Percentiles rank a stretch among this genome's conserved stretches.
Conservation (phyloP, 2,329 filamentous ascomycete species). For the Amphichorda felina region DNA sequence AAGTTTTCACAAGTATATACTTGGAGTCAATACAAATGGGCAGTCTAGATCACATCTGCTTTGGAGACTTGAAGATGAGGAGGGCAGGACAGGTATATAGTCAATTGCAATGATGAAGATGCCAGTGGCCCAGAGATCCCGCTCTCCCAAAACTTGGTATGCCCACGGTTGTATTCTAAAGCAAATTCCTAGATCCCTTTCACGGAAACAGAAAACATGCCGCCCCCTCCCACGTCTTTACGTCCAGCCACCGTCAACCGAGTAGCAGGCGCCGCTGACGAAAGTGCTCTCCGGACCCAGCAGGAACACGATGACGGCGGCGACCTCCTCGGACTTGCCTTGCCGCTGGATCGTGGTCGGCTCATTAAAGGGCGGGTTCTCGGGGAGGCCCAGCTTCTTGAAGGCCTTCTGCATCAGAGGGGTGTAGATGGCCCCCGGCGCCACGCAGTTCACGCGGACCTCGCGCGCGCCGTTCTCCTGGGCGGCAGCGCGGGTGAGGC, state of each 20-base stretch:
- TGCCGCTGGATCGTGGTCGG: slow-evolving; percentile 28
- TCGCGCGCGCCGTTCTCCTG: slow-evolving; percentile 28
- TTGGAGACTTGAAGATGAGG: too few species aligned
- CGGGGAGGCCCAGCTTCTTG: slow-evolving; percentile 18
- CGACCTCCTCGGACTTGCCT: slow-evolving; percentile 27
- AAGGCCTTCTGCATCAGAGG: slow-evolving; percentile 33
- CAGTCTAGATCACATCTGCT: too few species aligned
- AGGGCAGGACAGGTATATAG: too few species aligned
- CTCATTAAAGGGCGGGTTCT: slow-evolving; percentile 27
- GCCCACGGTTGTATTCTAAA: too few species aligned
- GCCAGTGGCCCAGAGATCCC: too few species aligned
- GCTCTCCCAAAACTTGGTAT: too few species aligned
- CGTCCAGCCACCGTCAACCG: slow-evolving; percentile 30
- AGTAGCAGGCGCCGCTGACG: slow-evolving; percentile 26
- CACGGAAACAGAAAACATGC: too few species aligned
- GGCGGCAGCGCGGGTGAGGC: slow-evolving; percentile 22
- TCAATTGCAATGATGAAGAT: too few species aligned
- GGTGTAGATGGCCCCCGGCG: slow-evolving; percentile 36
- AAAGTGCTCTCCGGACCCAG: slow-evolving; percentile 21
- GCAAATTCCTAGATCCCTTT: too few species aligned
- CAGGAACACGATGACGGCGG: slow-evolving; percentile 20
- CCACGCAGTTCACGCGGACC: slow-evolving; percentile 32
- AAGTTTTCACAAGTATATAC: too few species aligned
- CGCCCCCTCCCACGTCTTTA: neutral
- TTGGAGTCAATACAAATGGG: too few species aligned